phyloP scores from a whole-genome alignment of 106 monocot species.

The Xerophyta viscosa region DNA sequence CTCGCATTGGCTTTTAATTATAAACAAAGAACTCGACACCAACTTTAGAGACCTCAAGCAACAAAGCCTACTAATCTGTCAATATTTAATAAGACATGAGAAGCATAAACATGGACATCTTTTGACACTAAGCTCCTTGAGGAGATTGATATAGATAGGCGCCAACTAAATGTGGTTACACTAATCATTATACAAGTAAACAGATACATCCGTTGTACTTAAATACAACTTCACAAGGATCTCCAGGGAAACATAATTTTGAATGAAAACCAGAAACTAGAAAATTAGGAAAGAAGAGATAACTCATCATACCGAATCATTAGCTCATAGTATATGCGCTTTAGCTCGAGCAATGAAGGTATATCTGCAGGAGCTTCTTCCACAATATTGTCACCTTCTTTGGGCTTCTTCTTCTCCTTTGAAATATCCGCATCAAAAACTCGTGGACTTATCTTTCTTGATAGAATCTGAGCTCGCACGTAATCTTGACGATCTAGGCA shows the following conservation, averaged over 20 bases:
- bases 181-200: too few species aligned
- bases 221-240: not conserved
- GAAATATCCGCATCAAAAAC: constrained; percentile 76
- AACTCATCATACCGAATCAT: constrained; percentile 77
- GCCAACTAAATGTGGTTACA: too few species aligned
- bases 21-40: not conserved
- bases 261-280: not conserved
- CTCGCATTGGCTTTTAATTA: not conserved
- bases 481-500: constrained; percentile 96
- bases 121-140: too few species aligned
- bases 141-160: too few species aligned
- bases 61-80: too few species aligned
- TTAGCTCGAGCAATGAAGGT: constrained; percentile 87
- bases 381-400: constrained; percentile 89
- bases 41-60: too few species aligned
- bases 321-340: constrained; percentile 81
- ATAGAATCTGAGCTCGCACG: constrained; percentile 86
- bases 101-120: too few species aligned
- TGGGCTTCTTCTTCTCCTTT: constrained; percentile 93
- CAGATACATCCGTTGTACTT: too few species aligned
- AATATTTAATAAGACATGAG: too few species aligned
- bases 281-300: not conserved
- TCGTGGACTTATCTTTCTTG: constrained; percentile 86
- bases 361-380: constrained; percentile 89
- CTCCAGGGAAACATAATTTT: not conserved